Base-by-base conservation (phyloP, 495 filamentous ascomycete genomes). In the Xylaria sp. region DNA sequence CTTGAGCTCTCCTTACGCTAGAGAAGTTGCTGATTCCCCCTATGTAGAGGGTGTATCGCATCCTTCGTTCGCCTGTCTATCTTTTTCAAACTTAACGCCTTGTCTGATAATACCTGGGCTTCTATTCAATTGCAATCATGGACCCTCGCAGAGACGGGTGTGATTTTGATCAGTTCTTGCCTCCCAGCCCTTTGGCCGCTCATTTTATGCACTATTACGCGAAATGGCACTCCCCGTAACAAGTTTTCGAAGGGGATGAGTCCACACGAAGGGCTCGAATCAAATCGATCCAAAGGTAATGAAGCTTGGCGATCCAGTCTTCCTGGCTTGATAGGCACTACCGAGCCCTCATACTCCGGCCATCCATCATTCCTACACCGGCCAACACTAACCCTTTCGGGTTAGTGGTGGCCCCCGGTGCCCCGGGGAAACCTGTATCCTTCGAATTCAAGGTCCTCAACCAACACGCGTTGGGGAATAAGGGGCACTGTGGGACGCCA, bases 401-500 rank as follows among this genome's bases (percentile, higher is more conserved):
- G n/a, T n/a, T n/a, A n/a, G n/a, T n/a, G n/a, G n/a, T n/a, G n/a
- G n/a, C n/a, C n/a, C n/a, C n/a, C n/a, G n/a, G 81, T 82, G 33
- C 86, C 86, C 7, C 79, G 78, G 2, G 85, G 84, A 68, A 89
- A 85, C 19, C 69, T 63, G 65, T 87, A 86, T 15, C 83, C 84
- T 58, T 86, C 86, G 63, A 85, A 88, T 57, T 81, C 77, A 72
- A 88, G 77, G 61, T 88, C 83, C 50, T 82, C 71, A 2, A 79
- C 84, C 11, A 82, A 69, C 1, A 77, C 73, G 44, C 79, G 74
- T 7, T 74, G 76, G 9, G 77, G 76, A n/a, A 70, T 55, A n/a
- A 76, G 26, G n/a, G 71, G 55, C 24, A 83, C 74, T 24, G 75
- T 80, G 21, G 88, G 87, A 24, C 85, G 73, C 88, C 88, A 90